Conservation (phyloP, 2,329 filamentous ascomycete genomes). For the Aspergillus sp. region DNA sequence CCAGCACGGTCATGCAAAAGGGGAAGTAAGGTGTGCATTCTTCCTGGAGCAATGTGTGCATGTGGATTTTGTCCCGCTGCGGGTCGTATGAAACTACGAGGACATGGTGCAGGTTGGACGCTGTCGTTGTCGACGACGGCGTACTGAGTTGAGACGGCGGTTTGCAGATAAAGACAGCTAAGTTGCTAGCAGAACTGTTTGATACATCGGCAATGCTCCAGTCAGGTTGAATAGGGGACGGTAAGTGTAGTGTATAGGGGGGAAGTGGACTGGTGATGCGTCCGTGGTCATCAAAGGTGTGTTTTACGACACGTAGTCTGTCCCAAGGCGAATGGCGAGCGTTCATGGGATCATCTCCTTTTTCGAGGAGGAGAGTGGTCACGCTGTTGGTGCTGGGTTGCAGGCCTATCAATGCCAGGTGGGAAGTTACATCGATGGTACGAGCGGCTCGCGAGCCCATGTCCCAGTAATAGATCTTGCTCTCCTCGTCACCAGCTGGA, state of each 20-base stretch:
- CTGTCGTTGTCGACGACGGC: not conserved
- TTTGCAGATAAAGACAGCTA: slow-evolving; percentile 15
- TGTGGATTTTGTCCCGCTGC: slow-evolving; percentile 9
- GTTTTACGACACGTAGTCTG: slow-evolving; percentile 16
- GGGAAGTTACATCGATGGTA: slow-evolving; percentile 10
- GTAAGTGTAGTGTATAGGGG: slow-evolving; percentile 12
- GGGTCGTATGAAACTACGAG: slow-evolving; percentile 17
- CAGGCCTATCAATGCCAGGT: slow-evolving; percentile 20
- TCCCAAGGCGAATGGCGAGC: not conserved
- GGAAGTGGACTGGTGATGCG: not conserved
- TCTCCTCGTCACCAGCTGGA: slow-evolving; percentile 8
- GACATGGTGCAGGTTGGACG: not conserved
- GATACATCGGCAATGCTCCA: slow-evolving; percentile 5
- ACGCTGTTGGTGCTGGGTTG: slow-evolving; percentile 20
- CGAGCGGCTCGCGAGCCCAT: slow-evolving; percentile 21
- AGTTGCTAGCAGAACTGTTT: slow-evolving; percentile 4
- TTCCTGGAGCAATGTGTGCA: slow-evolving; percentile 15
- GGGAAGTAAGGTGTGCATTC: slow-evolving; percentile 4
- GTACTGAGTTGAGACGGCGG: not conserved
- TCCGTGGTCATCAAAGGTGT: slow-evolving; percentile 11
- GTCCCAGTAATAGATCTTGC: slow-evolving; percentile 26
- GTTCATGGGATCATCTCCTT: not conserved
- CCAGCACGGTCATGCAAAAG: slow-evolving; percentile 15
- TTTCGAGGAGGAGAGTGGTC: slow-evolving; percentile 20
- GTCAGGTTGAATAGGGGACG: not conserved